Conservation (phyloP, 495 filamentous ascomycete species). For the Aspergillus indologenus region DNA sequence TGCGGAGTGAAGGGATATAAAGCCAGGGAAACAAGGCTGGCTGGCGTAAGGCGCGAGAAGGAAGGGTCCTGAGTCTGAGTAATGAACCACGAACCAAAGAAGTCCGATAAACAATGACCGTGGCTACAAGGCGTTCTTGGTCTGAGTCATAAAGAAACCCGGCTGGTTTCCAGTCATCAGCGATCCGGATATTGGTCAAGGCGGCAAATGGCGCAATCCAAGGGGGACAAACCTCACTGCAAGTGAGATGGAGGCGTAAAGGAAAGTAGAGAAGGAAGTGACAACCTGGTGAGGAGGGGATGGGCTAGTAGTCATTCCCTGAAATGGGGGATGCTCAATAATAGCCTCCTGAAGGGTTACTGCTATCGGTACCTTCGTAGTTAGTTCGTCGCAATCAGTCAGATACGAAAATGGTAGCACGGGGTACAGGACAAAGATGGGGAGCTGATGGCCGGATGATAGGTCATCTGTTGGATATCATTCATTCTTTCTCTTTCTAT, state of each 20-base stretch:
- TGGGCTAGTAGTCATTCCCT: not conserved
- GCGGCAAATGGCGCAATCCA: not conserved
- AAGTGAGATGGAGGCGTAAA: not conserved
- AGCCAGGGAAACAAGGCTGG: not conserved
- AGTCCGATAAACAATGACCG: conserved; percentile 4
- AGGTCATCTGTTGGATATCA: conserved; percentile 19
- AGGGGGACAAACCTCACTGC: not conserved
- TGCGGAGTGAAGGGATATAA: not conserved
- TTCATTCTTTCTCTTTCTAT: not conserved
- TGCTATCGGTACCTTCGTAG: not conserved
- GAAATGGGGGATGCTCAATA: not conserved
- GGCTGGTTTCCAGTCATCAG: conserved; percentile 6
- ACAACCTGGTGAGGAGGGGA: not conserved
- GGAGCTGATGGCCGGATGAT: conserved; percentile 23
- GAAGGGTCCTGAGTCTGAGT: not conserved
- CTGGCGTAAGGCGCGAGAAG: not conserved
- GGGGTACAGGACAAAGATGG: conserved; percentile 23
- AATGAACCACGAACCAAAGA: conserved; percentile 6
- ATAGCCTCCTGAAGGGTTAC: not conserved
- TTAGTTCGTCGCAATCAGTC: not conserved
- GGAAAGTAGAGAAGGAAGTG: not conserved
- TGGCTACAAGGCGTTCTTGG: conserved; percentile 4
- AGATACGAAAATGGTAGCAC: conserved; percentile 7
- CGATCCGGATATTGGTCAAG: conserved; percentile 4
- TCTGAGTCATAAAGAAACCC: conserved; percentile 8